Evolutionary conservation across 345 rosid species (phyloP).

Genomic region (Firmiana major): DNA sequence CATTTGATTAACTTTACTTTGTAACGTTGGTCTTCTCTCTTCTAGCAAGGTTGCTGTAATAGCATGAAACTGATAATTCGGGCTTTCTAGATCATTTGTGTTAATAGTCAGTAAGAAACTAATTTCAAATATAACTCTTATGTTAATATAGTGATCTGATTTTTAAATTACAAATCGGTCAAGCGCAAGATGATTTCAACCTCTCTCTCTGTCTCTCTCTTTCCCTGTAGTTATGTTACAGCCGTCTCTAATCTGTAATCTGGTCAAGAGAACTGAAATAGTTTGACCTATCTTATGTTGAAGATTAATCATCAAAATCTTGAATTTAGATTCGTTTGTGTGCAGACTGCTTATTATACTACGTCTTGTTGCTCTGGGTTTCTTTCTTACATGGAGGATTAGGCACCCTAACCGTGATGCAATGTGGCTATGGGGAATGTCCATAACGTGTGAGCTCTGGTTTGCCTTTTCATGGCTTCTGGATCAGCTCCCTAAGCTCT

Average conservation of each 20-base stretch:
- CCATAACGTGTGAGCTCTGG: slow-evolving; percentile 75
- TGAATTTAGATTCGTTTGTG: neutral
- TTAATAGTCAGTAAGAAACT: neutral
- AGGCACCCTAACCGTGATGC: slow-evolving; percentile 67
- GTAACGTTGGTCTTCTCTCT: neutral
- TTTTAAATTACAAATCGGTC: neutral
- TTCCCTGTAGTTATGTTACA: neutral
- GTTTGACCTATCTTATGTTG: no score
- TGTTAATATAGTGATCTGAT: no score
- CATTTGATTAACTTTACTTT: neutral
- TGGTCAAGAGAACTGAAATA: no score
- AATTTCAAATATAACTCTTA: neutral
- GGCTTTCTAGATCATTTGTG: neutral
- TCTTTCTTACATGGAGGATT: slow-evolving; percentile 71
- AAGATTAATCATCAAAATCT: no score
- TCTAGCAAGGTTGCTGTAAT: neutral
- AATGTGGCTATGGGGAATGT: slow-evolving; percentile 78
- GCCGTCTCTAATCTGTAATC: neutral
- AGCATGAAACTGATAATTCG: neutral
- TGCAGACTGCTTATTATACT: slow-evolving; percentile 51
- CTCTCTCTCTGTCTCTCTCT: neutral
- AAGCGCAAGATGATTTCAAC: neutral
- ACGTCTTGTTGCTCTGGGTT: slow-evolving; percentile 60
- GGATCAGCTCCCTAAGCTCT: slow-evolving; percentile 77
- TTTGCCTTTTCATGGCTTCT: slow-evolving; percentile 79